Evolutionary conservation across 2,329 filamentous ascomycete species (phyloP).

Genomic region (Cytospora piceicola): DNA sequence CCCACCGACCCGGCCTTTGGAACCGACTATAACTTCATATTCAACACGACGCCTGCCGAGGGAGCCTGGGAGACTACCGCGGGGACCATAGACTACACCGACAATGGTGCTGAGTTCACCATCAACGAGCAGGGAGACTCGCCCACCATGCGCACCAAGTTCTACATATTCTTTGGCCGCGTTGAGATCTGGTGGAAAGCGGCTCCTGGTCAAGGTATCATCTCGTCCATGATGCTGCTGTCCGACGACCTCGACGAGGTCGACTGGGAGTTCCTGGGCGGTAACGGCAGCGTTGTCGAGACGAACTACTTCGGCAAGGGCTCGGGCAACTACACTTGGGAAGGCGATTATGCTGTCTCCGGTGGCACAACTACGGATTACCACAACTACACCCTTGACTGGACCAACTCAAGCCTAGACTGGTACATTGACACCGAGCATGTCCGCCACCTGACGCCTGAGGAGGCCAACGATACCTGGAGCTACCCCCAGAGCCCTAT

Average conservation of each 20-base stretch:
- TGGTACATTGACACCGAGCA: constrained; percentile 72
- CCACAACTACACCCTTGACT: constrained; percentile 78
- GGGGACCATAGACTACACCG: constrained; percentile 65
- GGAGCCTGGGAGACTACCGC: constrained; percentile 71
- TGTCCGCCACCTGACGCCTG: constrained; percentile 65
- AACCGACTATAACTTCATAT: constrained; percentile 63
- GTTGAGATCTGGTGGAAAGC: constrained; percentile 80
- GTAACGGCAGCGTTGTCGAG: constrained; percentile 64
- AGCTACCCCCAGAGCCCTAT: constrained; percentile 79
- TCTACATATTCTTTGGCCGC: constrained; percentile 85
- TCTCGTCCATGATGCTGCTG: constrained; percentile 81
- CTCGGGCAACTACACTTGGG: constrained; percentile 64
- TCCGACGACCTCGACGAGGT: constrained; percentile 87
- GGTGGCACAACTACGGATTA: constrained; percentile 61
- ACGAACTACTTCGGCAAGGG: constrained; percentile 85
- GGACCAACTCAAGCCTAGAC: constrained; percentile 68
- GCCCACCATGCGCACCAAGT: constrained; percentile 76
- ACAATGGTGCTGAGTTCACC: constrained; percentile 71
- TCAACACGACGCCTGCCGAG: constrained; percentile 64
- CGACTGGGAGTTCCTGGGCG: constrained; percentile 82
- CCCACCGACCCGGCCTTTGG: constrained; percentile 73
- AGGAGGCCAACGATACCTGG: constrained; percentile 63
- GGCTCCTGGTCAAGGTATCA: constrained; percentile 72
- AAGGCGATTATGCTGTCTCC: constrained; percentile 59
- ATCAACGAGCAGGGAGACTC: constrained; percentile 73